A percentile compares a stretch with the other conserved stretches of the same genome.
Evolutionary conservation across 23 red algal genomes (phyloP).

Genomic region (Gracilaria gracilis): DNA sequence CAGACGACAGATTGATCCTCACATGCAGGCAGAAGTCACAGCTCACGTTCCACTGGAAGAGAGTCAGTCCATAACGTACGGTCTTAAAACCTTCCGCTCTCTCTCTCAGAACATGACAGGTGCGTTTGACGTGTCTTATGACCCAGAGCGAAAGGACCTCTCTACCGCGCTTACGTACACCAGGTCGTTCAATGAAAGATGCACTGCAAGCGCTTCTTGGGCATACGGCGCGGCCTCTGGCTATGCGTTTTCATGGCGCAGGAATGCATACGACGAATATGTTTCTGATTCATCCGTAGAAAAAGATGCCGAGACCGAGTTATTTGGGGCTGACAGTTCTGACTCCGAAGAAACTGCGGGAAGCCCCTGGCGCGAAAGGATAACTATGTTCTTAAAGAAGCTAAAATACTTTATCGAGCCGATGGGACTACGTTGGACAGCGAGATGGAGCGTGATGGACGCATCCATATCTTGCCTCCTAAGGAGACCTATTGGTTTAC

Average conservation of each 20-base stretch:
- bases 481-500: slow-evolving; percentile 58
- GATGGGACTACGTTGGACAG: slow-evolving; percentile 52
- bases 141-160: slow-evolving; percentile 27
- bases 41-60: slow-evolving; percentile 59
- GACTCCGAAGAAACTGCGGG: slow-evolving; percentile 2
- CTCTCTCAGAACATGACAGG: slow-evolving; percentile 59
- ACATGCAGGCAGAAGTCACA: slow-evolving; percentile 57
- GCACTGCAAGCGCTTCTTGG: slow-evolving; percentile 68
- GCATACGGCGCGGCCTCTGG: slow-evolving; percentile 57
- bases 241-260: slow-evolving; percentile 51
- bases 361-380: background rate
- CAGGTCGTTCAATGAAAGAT: slow-evolving; percentile 52
- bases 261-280: slow-evolving; percentile 68
- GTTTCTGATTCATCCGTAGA: background rate
- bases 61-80: slow-evolving; percentile 13
- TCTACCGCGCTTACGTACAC: slow-evolving; percentile 51
- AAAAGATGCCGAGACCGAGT: slow-evolving; percentile 3
- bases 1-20: slow-evolving; percentile 44
- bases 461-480: slow-evolving; percentile 31
- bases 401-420: slow-evolving; percentile 45
- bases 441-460: slow-evolving; percentile 48
- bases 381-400: slow-evolving; percentile 16
- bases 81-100: slow-evolving; percentile 56
- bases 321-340: background rate
- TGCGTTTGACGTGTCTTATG: slow-evolving; percentile 45